These are phyloP conservation scores for Neopestalotiopsis rosae DNA, from an alignment of 2,329 filamentous ascomycete genomes.

Conservation along the genomic window DNA sequence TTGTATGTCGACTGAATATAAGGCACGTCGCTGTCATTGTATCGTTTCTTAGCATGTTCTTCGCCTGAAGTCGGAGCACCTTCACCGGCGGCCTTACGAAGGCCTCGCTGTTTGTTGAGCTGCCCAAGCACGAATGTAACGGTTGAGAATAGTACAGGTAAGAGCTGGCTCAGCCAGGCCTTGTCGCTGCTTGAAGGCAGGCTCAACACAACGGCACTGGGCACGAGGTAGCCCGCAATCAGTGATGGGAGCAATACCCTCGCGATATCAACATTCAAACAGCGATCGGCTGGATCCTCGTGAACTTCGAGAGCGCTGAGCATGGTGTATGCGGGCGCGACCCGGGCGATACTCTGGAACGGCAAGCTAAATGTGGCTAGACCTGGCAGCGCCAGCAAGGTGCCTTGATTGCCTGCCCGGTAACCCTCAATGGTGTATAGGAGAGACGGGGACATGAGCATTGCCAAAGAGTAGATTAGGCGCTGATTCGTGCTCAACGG, in stretches of 20 bases:
- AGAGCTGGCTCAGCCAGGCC: neutral
- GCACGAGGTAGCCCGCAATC: slow-evolving; percentile 23
- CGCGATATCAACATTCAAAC: slow-evolving; percentile 21
- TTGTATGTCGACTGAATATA: slow-evolving; percentile 19
- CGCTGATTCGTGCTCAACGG: no score
- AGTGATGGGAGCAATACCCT: slow-evolving; percentile 25
- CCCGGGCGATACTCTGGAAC: slow-evolving; percentile 20
- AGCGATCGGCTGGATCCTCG: slow-evolving; percentile 21
- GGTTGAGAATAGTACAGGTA: slow-evolving; percentile 18
- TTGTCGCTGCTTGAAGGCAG: slow-evolving; percentile 13
- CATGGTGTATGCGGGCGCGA: slow-evolving; percentile 23
- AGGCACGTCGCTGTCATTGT: slow-evolving; percentile 17
- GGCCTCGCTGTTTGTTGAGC: neutral
- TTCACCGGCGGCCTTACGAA: neutral
- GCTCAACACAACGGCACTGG: slow-evolving; percentile 20
- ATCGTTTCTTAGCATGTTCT: neutral
- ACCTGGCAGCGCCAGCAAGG: slow-evolving; percentile 21
- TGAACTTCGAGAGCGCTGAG: slow-evolving; percentile 18
- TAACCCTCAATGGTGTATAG: slow-evolving; percentile 30
- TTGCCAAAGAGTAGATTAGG: slow-evolving; percentile 21
- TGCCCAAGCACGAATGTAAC: neutral
- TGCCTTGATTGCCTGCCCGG: slow-evolving; percentile 24
- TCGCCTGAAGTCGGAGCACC: neutral
- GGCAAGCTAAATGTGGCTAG: slow-evolving; percentile 23
- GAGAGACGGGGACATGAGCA: slow-evolving; percentile 28